A percentile compares a stretch with the other conserved stretches of the same genome.
These are phyloP conservation scores for Colletotrichum spaethianum DNA, from an alignment of 2,329 filamentous ascomycete species.

Conservation along the genomic window DNA sequence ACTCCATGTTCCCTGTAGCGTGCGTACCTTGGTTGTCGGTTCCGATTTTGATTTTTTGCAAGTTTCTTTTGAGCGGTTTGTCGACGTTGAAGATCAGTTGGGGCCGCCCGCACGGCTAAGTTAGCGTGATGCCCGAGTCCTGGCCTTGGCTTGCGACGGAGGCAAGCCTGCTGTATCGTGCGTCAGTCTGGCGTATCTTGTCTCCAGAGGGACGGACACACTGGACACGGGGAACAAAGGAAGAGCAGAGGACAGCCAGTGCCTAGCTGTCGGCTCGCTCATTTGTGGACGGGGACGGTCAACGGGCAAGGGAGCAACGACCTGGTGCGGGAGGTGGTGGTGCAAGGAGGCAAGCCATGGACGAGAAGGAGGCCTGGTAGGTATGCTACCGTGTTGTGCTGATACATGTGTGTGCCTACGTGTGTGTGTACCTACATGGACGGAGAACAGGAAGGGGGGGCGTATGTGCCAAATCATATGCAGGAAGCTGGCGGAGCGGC, in stretches of 20 bases:
- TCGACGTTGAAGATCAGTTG: slow-evolving; percentile 39
- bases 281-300: slow-evolving; percentile 15
- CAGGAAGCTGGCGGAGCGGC: not conserved
- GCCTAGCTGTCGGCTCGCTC: not conserved
- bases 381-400: not conserved
- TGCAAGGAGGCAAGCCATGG: not conserved
- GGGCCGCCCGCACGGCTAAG: slow-evolving; percentile 28
- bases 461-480: not conserved
- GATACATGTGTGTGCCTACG: not conserved
- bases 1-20: slow-evolving; percentile 19
- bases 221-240: slow-evolving; percentile 33
- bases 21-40: slow-evolving; percentile 27
- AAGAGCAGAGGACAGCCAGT: not conserved
- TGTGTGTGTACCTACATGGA: not conserved
- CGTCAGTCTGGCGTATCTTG: slow-evolving; percentile 34
- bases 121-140: slow-evolving; percentile 28
- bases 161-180: slow-evolving; percentile 38
- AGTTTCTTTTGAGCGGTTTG: slow-evolving; percentile 22
- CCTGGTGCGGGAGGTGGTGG: not conserved
- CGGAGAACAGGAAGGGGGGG: not conserved
- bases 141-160: slow-evolving; percentile 28
- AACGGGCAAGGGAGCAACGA: slow-evolving; percentile 14
- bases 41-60: slow-evolving; percentile 12
- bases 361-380: not conserved
- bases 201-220: slow-evolving; percentile 33